Base-by-base conservation (phyloP, 2,329 filamentous ascomycete genomes). In the Fusarium ambrosium region DNA sequence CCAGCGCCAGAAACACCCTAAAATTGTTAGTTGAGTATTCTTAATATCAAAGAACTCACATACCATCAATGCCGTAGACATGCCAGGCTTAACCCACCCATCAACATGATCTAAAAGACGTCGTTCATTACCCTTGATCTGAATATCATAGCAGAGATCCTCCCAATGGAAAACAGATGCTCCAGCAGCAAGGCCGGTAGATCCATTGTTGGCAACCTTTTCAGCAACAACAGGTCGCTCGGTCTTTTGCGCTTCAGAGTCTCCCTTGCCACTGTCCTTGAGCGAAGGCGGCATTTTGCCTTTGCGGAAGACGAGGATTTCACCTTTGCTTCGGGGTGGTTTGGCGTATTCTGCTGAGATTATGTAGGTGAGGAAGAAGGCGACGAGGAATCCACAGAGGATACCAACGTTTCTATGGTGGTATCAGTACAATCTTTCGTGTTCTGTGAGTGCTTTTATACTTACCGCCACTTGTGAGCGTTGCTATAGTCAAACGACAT, bases 21-120 rank as follows among this genome's bases (percentile, higher is more conserved):
- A 8, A 1, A 3, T 4, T 7, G 29, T 73, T 11, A 74, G 69
- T 22, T 2, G 1, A 22, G 13, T 4, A 10, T 8, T 6, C 6
- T 6, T 2, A 14, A 22, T 43, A 22, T 22, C n/a, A 43, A 43
- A 22, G 41, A 43, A 4, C n/a, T 43, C n/a, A 8, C 41, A 22
- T 43, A 43, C 41, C 72, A 74, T 74, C 0, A 74, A 14, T 1
- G 92, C 93, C 8, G 93, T 95, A 34, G 93, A 84, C 18, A 91
- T 92, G 45, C 93, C 93, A 9, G 93, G 93, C 80, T 93, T 93
- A 66, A 95, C 92, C 91, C 92, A 95, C 7, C 93, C 93, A 78
- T 94, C 91, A 4, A 95, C 91, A 61, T 93, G 86, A 74, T 95
- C 90, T 56, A 95, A 82, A 74, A 95, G 89, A 39, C 91, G 88